Conservation (phyloP, 345 rosid species). For the rapeseed (Brassica napus) region Da-Ae NC_063440.1:25140001-25140500, state of each 20-base stretch:
- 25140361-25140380: constrained; percentile 65
- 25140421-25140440: constrained; percentile 76
- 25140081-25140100: constrained; percentile 59
- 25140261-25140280: background rate
- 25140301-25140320: background rate
- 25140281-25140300: background rate
- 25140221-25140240: background rate
- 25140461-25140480: constrained; percentile 80
- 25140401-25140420: constrained; percentile 75
- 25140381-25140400: constrained; percentile 98
- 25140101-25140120: constrained; percentile 67
- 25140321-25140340: too few species aligned
- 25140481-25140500: constrained; percentile 86
- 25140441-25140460: constrained; percentile 94
- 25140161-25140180: constrained; percentile 53
- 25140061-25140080: constrained; percentile 83
- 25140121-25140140: constrained; percentile 70
- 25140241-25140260: background rate
- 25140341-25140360: background rate
- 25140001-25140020: constrained; percentile 76
- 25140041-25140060: constrained; percentile 65
- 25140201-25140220: background rate
- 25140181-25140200: background rate
- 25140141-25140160: constrained; percentile 64
- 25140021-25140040: constrained; percentile 59